A percentile compares a stretch with the other conserved stretches of the same genome.
Conservation (phyloP, 306 rosid genomes). For the Dalbergia cultrata region DNA sequence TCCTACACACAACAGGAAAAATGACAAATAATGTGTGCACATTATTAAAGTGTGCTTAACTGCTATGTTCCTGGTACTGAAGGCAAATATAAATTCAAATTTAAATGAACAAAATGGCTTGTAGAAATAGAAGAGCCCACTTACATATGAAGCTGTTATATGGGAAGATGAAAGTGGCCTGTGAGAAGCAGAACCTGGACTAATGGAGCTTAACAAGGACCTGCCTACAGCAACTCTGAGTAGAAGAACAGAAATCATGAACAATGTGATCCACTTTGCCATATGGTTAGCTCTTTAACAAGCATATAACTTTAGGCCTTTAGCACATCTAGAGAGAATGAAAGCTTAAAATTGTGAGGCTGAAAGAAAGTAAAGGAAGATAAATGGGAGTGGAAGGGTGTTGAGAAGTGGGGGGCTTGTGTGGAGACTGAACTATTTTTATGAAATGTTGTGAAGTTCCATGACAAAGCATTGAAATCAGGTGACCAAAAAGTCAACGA, state of each 20-base stretch:
- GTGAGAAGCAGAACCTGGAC: conserved; percentile 39
- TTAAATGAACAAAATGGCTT: background rate
- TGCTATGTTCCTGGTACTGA: background rate
- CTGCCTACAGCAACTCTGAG: conserved; percentile 48
- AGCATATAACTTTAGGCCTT: background rate
- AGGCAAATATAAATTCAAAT: background rate
- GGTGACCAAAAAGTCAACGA: conserved; percentile 51
- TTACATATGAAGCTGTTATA: conserved; percentile 42
- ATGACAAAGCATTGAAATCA: conserved; percentile 49
- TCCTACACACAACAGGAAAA: conserved; percentile 37
- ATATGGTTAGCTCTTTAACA: conserved; percentile 39
- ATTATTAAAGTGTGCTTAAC: background rate
- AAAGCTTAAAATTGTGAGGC: background rate
- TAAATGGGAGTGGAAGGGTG: background rate
- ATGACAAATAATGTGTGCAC: background rate
- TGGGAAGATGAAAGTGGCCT: conserved; percentile 40
- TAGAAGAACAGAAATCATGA: conserved; percentile 49
- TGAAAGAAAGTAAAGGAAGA: conserved; percentile 8
- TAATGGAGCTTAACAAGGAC: conserved; percentile 25
- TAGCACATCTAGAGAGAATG: background rate
- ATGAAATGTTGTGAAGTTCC: conserved; percentile 29
- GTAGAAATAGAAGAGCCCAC: conserved; percentile 8
- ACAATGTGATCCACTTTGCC: conserved; percentile 50
- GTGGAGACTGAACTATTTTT: background rate
- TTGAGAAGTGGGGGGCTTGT: background rate